Evolutionary conservation across 192 early-diverging fungal species (phyloP), one percentile per base, ranked within the genome.

Genomic region (Chytriomyces sp.): DNA sequence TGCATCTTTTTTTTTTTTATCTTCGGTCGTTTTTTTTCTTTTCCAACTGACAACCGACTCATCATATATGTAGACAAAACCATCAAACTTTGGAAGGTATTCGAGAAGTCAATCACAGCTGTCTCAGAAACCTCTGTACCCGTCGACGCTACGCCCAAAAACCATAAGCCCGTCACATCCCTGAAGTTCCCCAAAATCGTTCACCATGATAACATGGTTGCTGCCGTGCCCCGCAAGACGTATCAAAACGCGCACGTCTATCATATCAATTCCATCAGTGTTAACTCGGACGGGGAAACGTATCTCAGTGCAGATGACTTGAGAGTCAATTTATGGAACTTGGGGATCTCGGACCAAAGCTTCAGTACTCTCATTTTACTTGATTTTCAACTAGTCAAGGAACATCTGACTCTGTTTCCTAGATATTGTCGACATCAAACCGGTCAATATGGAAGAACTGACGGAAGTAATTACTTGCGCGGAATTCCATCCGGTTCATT

Each of bases 341-440:
- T 99, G 85, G 92, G 94, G 74, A 93, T 97, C 66, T 95, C 94
- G 60, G 96, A 99, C 84, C 98, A 99, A 87, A 97, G 95, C 81
- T 99, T 99, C 89, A 99, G 87, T 88, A 20, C 8, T 18, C 23
- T 69, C 11, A 43, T 28, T 45, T 24, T 16, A 9, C 76, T 6
- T 47, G 57, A 5, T 83, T 23, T 20, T 9, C 10, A 64, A 45
- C 82, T n/a, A 13, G 13, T 20, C 65, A 46, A 7, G 46, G 10
- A 63, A 45, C 11, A 13, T 61, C 46, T 24, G 18, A 9, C 48
- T 63, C 35, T 10, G 18, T 50, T 35, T 20, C 16, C 13, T 49
- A 96, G 94, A 99, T 81, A 96, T 99, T 88, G 96, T 99, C 61
- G 98, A 99, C 81, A 99, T 99, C 82, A 99, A 99, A 86, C 98